Evolutionary conservation across 1,284 basidiomycete species (phyloP).

Genomic region (Prillingera fragicola): DNA sequence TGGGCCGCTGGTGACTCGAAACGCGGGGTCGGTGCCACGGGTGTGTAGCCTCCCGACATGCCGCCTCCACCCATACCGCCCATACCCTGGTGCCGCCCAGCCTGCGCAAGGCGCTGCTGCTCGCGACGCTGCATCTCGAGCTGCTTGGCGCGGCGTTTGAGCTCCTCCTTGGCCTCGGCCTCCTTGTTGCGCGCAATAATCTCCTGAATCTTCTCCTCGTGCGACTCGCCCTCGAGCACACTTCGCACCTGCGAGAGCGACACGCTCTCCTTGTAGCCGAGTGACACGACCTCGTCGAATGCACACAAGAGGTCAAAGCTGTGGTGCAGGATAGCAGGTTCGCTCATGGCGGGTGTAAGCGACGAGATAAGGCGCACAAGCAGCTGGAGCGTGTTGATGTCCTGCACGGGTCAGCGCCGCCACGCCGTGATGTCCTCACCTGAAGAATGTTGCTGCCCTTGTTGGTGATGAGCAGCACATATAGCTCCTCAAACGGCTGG

Average conservation of each 20-base stretch:
- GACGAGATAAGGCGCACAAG: constrained; percentile 92
- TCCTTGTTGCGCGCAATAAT: constrained; percentile 99
- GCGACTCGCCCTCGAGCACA: constrained; percentile 96
- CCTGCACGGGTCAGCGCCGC: constrained; percentile 51
- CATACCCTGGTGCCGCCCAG: constrained; percentile 49
- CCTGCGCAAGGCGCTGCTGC: constrained; percentile 66
- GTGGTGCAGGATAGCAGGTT: constrained; percentile 83
- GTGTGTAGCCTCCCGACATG: constrained; percentile 54
- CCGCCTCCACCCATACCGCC: constrained; percentile 54
- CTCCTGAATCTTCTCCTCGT: constrained; percentile 99
- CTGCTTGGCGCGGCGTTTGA: constrained; percentile 95
- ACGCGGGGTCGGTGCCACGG: constrained; percentile 51
- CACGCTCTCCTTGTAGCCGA: constrained; percentile 92
- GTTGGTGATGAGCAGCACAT: constrained; percentile 96
- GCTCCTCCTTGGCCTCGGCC: constrained; percentile 97
- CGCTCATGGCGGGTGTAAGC: constrained; percentile 68
- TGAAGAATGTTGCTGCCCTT: constrained; percentile 94
- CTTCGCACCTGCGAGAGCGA: constrained; percentile 86
- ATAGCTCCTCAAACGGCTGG: constrained; percentile 95
- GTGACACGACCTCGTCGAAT: constrained; percentile 92
- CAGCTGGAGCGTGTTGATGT: constrained; percentile 92
- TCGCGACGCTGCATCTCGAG: constrained; percentile 96
- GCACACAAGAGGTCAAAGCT: constrained; percentile 93
- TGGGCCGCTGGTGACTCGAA: constrained; percentile 54
- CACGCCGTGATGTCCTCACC: constrained; percentile 26